Conservation (phyloP, 2,329 filamentous ascomycete species). For the Ascocoryne sarcoides region DNA sequence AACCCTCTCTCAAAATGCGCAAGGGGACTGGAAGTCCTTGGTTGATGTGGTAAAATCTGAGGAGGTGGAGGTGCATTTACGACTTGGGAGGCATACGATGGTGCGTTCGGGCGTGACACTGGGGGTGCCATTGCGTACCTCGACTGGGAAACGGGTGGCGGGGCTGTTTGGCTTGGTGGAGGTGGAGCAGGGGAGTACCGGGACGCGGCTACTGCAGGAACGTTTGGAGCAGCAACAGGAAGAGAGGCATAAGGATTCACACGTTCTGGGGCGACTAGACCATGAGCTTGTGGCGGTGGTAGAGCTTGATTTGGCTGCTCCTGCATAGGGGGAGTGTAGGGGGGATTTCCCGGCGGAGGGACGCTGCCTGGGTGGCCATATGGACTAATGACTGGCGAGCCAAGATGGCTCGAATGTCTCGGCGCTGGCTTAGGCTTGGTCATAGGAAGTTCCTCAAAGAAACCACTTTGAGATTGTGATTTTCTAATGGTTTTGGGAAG, state of each 20-base stretch:
- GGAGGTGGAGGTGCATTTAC: constrained; percentile 34
- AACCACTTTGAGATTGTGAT: constrained; percentile 44
- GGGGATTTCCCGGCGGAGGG: constrained; percentile 7
- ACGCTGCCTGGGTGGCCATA: constrained; percentile 11
- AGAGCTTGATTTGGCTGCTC: constrained; percentile 10
- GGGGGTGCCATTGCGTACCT: constrained; percentile 35
- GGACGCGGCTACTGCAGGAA: constrained; percentile 26
- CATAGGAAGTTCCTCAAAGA: constrained; percentile 71
- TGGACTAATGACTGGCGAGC: constrained; percentile 17
- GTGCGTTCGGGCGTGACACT: constrained; percentile 11
- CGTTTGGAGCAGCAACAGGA: constrained; percentile 23
- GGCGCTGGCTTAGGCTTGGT: constrained; percentile 53
- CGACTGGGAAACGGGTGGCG: constrained; percentile 26
- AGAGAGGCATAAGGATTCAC: constrained; percentile 27
- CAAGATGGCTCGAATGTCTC: constrained; percentile 33
- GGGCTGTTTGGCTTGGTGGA: constrained; percentile 33
- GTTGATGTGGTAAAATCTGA: constrained; percentile 43
- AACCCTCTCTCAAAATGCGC: constrained; percentile 49
- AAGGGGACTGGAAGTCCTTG: constrained; percentile 56
- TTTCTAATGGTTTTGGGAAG: constrained; percentile 12
- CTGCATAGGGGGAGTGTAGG: constrained; percentile 10
- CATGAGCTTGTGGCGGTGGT: constrained; percentile 12
- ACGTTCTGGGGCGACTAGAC: constrained; percentile 26
- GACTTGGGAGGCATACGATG: constrained; percentile 18
- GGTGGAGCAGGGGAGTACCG: constrained; percentile 54